Evolutionary conservation across 2,329 filamentous ascomycete genomes (phyloP).

Genomic region (Amauroascus verrucosus): DNA sequence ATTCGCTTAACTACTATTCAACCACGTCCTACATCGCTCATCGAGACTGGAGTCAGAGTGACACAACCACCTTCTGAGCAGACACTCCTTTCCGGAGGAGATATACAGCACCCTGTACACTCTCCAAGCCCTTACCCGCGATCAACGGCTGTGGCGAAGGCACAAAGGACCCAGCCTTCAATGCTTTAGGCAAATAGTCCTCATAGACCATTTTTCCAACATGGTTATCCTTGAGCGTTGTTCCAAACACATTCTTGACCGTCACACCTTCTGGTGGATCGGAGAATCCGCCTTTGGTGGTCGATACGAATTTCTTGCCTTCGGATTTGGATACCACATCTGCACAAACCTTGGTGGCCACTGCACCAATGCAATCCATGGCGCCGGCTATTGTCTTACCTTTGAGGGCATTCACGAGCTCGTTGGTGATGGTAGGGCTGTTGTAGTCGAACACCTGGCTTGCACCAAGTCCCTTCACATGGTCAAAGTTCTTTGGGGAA

Average conservation of each 20-base stretch:
- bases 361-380: conserved; percentile 15
- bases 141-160: conserved; percentile 33
- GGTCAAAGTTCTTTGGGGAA: conserved; percentile 36
- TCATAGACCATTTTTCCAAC: conserved; percentile 27
- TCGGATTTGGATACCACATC: conserved; percentile 16
- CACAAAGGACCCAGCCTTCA: conserved; percentile 29
- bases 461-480: conserved; percentile 37
- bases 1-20: not conserved
- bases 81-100: conserved; percentile 32
- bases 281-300: not conserved
- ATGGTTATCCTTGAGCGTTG: conserved; percentile 14
- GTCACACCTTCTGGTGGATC: not conserved
- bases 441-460: conserved; percentile 39
- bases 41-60: not conserved
- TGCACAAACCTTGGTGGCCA: conserved; percentile 17
- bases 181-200: conserved; percentile 33
- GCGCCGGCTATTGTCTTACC: conserved; percentile 7
- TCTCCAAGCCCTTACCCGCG: conserved; percentile 35
- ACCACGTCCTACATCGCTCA: not conserved
- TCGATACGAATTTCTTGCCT: not conserved
- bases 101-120: conserved; percentile 35
- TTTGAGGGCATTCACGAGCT: conserved; percentile 20
- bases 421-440: conserved; percentile 12
- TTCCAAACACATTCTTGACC: not conserved
- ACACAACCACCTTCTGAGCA: conserved; percentile 36